Conservation (phyloP, 106 monocot genomes). For the Agapanthus africanus region DNA sequence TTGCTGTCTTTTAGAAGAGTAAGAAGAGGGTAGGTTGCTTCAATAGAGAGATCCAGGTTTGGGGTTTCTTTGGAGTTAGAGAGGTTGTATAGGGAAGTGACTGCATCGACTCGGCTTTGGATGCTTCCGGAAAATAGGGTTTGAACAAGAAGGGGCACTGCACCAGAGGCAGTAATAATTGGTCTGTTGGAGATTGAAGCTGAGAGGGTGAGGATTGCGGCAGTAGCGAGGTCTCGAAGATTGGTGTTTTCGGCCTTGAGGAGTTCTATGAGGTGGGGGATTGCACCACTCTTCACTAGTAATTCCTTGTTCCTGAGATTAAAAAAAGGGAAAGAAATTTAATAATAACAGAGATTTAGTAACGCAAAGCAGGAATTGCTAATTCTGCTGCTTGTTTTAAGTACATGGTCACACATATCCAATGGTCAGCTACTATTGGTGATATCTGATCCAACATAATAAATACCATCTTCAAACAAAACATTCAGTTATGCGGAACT, state of each 20-base stretch:
- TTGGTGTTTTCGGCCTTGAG: conserved; percentile 32
- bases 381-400: too few relatives aligned
- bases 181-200: conserved; percentile 45
- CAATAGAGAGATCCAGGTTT: conserved; percentile 19
- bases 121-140: conserved; percentile 51
- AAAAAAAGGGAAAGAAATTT: background rate
- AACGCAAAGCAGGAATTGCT: background rate
- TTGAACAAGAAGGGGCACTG: conserved; percentile 42
- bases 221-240: conserved; percentile 47
- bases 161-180: conserved; percentile 44
- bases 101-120: conserved; percentile 62
- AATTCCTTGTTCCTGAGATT: conserved; percentile 54
- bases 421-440: too few relatives aligned
- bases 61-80: conserved; percentile 21
- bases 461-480: too few relatives aligned
- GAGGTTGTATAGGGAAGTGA: conserved; percentile 63
- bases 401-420: too few relatives aligned
- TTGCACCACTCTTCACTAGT: conserved; percentile 40
- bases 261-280: conserved; percentile 56
- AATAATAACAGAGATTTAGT: background rate
- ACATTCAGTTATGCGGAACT: too few relatives aligned
- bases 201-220: conserved; percentile 54
- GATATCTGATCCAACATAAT: too few relatives aligned
- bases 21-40: conserved; percentile 46
- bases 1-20: conserved; percentile 50